These are phyloP conservation scores for Gracilaria caudata DNA, from an alignment of 23 red algal species.

Conservation along the genomic window DNA sequence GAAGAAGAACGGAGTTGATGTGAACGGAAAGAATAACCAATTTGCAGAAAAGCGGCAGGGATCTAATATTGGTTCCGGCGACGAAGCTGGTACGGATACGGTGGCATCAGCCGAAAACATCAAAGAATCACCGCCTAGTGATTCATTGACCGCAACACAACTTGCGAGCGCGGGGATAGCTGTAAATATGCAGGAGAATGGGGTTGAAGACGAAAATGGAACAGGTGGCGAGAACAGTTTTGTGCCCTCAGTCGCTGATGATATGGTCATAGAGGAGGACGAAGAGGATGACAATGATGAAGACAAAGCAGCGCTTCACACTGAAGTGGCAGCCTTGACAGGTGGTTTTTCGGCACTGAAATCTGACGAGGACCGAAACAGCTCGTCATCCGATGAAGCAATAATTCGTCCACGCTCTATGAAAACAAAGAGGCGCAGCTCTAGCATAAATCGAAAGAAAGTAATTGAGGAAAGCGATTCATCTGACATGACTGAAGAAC, in stretches of 20 bases:
- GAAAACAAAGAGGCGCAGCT: slow-evolving; percentile 9
- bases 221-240: slow-evolving; percentile 56
- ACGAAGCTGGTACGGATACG: slow-evolving; percentile 39
- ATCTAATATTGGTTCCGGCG: slow-evolving; percentile 1
- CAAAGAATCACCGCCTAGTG: slow-evolving; percentile 33
- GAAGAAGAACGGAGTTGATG: slow-evolving; percentile 37
- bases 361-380: slow-evolving; percentile 15
- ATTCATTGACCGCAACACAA: slow-evolving; percentile 14
- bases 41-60: slow-evolving; percentile 7
- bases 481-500: slow-evolving; percentile 30
- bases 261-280: slow-evolving; percentile 70
- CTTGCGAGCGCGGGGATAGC: background rate
- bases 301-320: slow-evolving; percentile 29
- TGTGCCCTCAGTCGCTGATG: slow-evolving; percentile 42
- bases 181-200: slow-evolving; percentile 12
- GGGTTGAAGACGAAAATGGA: slow-evolving; percentile 42
- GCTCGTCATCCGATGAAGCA: slow-evolving; percentile 49
- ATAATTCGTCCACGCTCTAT: slow-evolving; percentile 7
- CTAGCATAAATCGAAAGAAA: slow-evolving; percentile 23
- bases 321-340: background rate
- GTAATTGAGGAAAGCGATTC: slow-evolving; percentile 3
- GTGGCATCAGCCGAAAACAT: slow-evolving; percentile 12
- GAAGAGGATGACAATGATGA: slow-evolving; percentile 73
- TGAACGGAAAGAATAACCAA: background rate
- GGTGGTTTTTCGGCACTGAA: slow-evolving; percentile 2